Percentiles rank a stretch among this genome's conserved stretches.
Evolutionary conservation across 176 grass and related monocot species (phyloP).

Genomic region (Oryza meridionalis): DNA sequence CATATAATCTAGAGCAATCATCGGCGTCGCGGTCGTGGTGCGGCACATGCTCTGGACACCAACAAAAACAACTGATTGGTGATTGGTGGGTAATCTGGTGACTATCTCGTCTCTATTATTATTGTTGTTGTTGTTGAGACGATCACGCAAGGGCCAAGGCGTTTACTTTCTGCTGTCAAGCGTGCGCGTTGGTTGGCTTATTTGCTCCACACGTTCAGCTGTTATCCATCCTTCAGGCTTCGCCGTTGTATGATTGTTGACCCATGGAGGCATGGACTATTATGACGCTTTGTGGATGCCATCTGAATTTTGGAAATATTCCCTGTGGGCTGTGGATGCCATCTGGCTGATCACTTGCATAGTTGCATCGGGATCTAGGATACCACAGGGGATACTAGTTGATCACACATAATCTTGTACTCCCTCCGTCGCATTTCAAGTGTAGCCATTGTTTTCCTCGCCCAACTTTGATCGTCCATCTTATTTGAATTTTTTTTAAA

Average conservation of each 20-base stretch:
- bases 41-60: slow-evolving; percentile 2
- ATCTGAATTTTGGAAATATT: not conserved
- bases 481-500: too few relatives aligned
- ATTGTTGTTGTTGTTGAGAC: not conserved
- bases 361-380: too few relatives aligned
- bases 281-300: not conserved
- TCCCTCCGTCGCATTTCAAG: too few relatives aligned
- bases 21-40: not conserved
- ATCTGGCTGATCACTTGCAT: too few relatives aligned
- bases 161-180: not conserved
- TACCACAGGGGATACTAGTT: too few relatives aligned
- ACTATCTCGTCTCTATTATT: not conserved
- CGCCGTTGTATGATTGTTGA: not conserved
- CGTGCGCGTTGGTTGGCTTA: not conserved
- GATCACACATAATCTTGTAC: too few relatives aligned
- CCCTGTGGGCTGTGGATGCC: not conserved
- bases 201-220: not conserved
- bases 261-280: not conserved
- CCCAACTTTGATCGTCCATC: too few relatives aligned
- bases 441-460: too few relatives aligned
- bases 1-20: not conserved
- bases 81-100: not conserved
- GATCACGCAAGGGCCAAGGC: not conserved
- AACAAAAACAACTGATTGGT: not conserved
- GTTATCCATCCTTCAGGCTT: not conserved